Evolutionary conservation across 2,329 filamentous ascomycete species (phyloP).

Genomic region (Fusarium floridanum): DNA sequence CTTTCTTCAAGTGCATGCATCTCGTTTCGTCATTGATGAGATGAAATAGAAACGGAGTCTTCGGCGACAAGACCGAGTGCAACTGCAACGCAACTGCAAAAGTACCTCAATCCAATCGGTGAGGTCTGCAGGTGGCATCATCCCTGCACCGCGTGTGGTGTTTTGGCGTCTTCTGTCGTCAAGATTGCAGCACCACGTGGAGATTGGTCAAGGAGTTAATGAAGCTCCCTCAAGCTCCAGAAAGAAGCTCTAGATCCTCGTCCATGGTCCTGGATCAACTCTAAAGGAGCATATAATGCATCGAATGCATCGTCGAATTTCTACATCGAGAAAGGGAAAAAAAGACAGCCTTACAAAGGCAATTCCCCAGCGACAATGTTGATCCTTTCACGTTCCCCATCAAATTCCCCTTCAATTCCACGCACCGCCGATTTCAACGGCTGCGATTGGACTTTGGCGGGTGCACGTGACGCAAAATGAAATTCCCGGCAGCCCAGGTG

Average conservation of each 20-base stretch:
- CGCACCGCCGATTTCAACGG: not conserved
- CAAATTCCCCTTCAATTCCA: slow-evolving; percentile 5
- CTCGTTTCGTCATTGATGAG: not conserved
- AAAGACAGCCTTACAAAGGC: not conserved
- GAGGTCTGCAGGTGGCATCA: not conserved
- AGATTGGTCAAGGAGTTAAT: not conserved
- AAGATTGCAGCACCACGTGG: not conserved
- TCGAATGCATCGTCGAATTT: not conserved
- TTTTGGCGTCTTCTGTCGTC: not conserved
- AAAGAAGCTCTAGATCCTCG: not conserved
- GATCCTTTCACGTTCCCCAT: slow-evolving; percentile 1
- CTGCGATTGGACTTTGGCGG: slow-evolving; percentile 6
- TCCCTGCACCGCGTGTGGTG: slow-evolving; percentile 7
- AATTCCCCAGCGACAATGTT: not conserved
- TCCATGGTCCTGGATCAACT: not conserved
- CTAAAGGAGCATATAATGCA: not conserved
- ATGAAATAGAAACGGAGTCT: not conserved
- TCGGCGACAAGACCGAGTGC: not conserved
- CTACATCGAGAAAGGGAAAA: not conserved
- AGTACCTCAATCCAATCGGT: not conserved
- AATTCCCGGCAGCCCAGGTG: slow-evolving; percentile 45
- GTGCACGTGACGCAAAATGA: slow-evolving; percentile 42
- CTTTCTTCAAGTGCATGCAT: not conserved
- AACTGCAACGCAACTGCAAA: not conserved
- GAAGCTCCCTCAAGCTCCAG: not conserved